A percentile compares a stretch with the other conserved stretches of the same genome.
Conservation (phyloP, 768 basidiomycete species). For the Boletus sp. region DNA sequence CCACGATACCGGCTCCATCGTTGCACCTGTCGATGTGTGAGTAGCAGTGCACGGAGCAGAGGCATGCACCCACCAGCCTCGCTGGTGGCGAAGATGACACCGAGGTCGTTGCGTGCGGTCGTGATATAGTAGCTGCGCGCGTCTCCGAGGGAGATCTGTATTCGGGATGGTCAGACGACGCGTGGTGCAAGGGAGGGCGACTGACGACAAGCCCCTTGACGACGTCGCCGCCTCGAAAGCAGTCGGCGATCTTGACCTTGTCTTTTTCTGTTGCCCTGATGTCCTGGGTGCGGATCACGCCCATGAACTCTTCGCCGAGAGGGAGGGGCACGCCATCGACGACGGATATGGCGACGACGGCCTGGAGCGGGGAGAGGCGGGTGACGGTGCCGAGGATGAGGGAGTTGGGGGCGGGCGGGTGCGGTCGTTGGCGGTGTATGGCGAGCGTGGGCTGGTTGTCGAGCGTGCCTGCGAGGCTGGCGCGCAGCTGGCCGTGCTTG, state of each 20-base stretch:
- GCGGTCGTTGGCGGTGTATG: constrained; percentile 65
- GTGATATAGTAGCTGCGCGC: constrained; percentile 90
- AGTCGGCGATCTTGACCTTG: constrained; percentile 84
- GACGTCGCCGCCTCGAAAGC: constrained; percentile 90
- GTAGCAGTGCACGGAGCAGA: not conserved
- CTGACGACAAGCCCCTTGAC: constrained; percentile 83
- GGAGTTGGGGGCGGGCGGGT: constrained; percentile 73
- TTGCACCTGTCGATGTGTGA: constrained; percentile 50
- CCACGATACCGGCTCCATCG: constrained; percentile 87
- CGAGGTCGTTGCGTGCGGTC: constrained; percentile 86
- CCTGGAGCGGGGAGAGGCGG: constrained; percentile 81
- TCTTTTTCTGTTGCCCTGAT: constrained; percentile 90
- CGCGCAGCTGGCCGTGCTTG: constrained; percentile 61
- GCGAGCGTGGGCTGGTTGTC: constrained; percentile 48
- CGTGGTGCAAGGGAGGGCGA: constrained; percentile 5
- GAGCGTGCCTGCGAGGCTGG: constrained; percentile 69
- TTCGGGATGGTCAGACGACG: constrained; percentile 4
- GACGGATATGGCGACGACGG: constrained; percentile 77
- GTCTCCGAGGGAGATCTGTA: constrained; percentile 87
- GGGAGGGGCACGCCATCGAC: constrained; percentile 86
- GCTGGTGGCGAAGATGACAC: constrained; percentile 88
- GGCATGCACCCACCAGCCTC: constrained; percentile 63
- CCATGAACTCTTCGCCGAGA: constrained; percentile 82
- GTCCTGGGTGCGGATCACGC: constrained; percentile 86
- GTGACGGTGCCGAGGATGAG: constrained; percentile 80